A percentile compares a stretch with the other conserved stretches of the same genome.
Evolutionary conservation across 2,329 filamentous ascomycete genomes (phyloP).

Genomic region (Aspergillus flavus): DNA sequence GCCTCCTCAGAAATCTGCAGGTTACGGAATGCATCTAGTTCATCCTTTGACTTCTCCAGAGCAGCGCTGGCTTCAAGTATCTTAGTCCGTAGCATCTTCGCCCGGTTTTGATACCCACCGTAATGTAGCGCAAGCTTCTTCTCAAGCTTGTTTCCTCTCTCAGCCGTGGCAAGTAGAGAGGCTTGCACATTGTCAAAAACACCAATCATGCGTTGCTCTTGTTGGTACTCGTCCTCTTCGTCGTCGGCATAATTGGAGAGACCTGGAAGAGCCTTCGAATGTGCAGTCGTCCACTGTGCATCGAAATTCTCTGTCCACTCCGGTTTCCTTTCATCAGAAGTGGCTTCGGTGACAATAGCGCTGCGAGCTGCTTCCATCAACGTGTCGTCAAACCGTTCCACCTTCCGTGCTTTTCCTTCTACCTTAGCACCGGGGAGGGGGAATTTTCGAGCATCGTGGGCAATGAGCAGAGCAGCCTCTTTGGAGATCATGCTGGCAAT

Average conservation of each 20-base stretch:
- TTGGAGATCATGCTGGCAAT: slow-evolving; percentile 70
- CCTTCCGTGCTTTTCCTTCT: slow-evolving; percentile 59
- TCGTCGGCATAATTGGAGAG: slow-evolving; percentile 79
- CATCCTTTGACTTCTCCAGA: slow-evolving; percentile 71
- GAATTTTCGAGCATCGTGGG: slow-evolving; percentile 76
- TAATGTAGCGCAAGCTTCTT: slow-evolving; percentile 89
- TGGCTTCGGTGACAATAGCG: slow-evolving; percentile 71
- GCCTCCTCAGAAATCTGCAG: slow-evolving; percentile 79
- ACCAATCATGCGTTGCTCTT: slow-evolving; percentile 63
- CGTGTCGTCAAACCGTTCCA: slow-evolving; percentile 70
- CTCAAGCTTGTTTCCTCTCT: slow-evolving; percentile 82
- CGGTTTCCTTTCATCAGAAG: slow-evolving; percentile 54
- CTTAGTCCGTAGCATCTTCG: slow-evolving; percentile 78
- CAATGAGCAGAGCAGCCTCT: slow-evolving; percentile 79
- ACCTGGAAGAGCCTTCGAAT: slow-evolving; percentile 65
- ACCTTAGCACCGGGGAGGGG: slow-evolving; percentile 70
- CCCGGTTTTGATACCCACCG: slow-evolving; percentile 86
- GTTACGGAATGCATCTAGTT: slow-evolving; percentile 73
- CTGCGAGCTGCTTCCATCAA: slow-evolving; percentile 74
- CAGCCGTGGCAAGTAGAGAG: slow-evolving; percentile 71
- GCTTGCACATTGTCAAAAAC: slow-evolving; percentile 78
- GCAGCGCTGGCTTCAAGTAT: slow-evolving; percentile 74
- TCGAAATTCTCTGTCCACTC: slow-evolving; percentile 52
- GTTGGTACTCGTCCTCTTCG: slow-evolving; percentile 64
- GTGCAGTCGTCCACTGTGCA: slow-evolving; percentile 54